Evolutionary conservation across 2,329 filamentous ascomycete genomes (phyloP), one percentile per base, ranked within the genome.

Genomic region (Fusarium multiceps): DNA sequence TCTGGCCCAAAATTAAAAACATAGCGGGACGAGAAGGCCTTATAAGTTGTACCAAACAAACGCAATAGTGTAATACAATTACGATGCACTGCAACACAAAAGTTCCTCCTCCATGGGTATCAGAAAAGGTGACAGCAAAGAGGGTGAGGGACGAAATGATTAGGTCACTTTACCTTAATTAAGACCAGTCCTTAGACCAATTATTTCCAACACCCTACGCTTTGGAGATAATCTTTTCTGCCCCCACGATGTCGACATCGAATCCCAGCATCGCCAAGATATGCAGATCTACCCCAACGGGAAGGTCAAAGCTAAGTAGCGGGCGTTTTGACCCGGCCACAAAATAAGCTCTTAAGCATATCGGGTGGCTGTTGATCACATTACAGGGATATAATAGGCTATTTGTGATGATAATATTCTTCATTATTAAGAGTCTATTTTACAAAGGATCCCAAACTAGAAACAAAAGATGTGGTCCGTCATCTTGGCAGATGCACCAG

Each of bases 401-500:
- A 30, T 60, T 47, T 34, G 25, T 20, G n/a, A 46, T 46, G 18
- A 4, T 27, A 25, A 18, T 41, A 42, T 41, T 53, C 40, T 41
- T 41, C 30, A 41, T 53, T 53, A 53, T 53, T 53, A 53, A 28
- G 40, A 23, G 12, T 40, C 37, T 16, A 16, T 53, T 27, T 37
- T 65, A 56, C 25, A 45, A 41, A 30, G 18, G 10, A 28, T n/a
- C 41, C 34, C 27, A 28, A n/a, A 25, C 45, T 68, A 88, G 64
- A 88, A 88, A 47, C 79, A 80, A 66, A 89, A 89, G 2, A 89
- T 78, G 53, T 88, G 83, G 69, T 89, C 87, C 0, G 78, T 78
- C 76, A 86, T 84, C 75, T 86, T 89, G 2, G 83, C 77, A 7
- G 84, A 79, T 1, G 83, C 79, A 0, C 84, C 83, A 0, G 87